These are phyloP conservation scores for Quercus cerris DNA, from an alignment of 306 rosid genomes.

Conservation along the genomic window DNA sequence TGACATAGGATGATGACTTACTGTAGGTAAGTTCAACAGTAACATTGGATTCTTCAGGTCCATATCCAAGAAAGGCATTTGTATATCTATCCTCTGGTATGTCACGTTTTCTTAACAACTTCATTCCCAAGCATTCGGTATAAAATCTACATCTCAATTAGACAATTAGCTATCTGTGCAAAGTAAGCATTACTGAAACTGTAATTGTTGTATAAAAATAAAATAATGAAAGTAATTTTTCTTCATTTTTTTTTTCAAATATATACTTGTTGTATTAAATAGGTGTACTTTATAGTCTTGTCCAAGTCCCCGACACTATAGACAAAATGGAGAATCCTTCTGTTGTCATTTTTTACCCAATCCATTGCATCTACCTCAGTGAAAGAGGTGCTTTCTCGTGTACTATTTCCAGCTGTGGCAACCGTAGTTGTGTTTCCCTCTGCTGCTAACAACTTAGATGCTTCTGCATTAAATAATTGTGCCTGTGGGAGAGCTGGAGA, in stretches of 20 bases:
- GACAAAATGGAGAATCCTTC: conserved; percentile 79
- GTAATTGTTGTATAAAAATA: background rate
- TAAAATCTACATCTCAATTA: conserved; percentile 55
- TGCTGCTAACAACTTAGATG: conserved; percentile 49
- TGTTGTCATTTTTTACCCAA: conserved; percentile 76
- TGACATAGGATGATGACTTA: conserved; percentile 19
- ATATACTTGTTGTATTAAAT: background rate
- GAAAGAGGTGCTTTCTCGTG: conserved; percentile 49
- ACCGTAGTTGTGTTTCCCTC: conserved; percentile 33
- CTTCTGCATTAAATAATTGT: conserved; percentile 45
- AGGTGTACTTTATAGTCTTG: conserved; percentile 68
- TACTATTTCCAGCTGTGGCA: conserved; percentile 42
- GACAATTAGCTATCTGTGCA: too few relatives aligned
- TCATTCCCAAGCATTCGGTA: conserved; percentile 82
- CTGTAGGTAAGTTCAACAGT: conserved; percentile 84
- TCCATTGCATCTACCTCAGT: conserved; percentile 59
- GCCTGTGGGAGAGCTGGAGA: conserved; percentile 47
- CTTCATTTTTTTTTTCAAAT: too few relatives aligned
- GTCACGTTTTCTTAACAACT: conserved; percentile 76
- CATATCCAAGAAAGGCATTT: conserved; percentile 85
- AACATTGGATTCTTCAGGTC: conserved; percentile 86
- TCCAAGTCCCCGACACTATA: conserved; percentile 89
- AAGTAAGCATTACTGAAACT: too few relatives aligned
- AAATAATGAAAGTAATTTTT: too few relatives aligned
- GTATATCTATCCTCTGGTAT: conserved; percentile 81